Base-by-base conservation (phyloP, 2,329 filamentous ascomycete genomes). In the Venturia effusa region DNA sequence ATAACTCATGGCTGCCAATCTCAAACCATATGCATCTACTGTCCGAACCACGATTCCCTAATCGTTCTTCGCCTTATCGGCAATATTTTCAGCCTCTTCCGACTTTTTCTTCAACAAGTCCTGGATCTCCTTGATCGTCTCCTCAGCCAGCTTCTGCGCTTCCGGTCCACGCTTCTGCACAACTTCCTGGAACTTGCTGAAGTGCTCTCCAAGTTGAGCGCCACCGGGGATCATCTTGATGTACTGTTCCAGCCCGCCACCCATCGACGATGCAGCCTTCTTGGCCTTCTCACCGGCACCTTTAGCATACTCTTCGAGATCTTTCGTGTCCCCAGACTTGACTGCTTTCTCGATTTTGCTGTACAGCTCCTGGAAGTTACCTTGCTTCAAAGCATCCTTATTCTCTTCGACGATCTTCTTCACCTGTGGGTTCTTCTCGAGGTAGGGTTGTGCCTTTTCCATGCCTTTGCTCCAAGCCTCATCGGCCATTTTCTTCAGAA, bases 371-470 rank as follows among this genome's bases (percentile, higher is more conserved):
- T 78, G 77, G 17, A 84, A 75, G 68, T 90, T 87, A 19, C 87
- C 88, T 66, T 84, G 77, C 77, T 88, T 90, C 60, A 92, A 75
- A 0, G 80, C 74, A 64, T 88, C 85, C 59, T 81, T 80, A 73
- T 92, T 92, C 70, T 88, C 78, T 77, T 90, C 87, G 1, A 92
- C 72, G 0, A 90, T 73, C 74, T 90, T 79, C 78, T 90, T 91
- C 65, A 89, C 76, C 76, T 89, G 79, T n/a, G 88, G 87, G 74
- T 84, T 89, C 80, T 90, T 90, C 68, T 91, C 88, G 0, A 92
- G 80, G 65, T 85, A 83, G 0, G 88, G 87, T 78, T 88, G 85
- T 41, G 84, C 85, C 74, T 89, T 79, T 74, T 91, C 85, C 59
- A 89, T 71, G 0, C 84, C 87, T 77, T 89, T 88, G 67, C 85